Evolutionary conservation across 257 asterid species (phyloP), one percentile per base, ranked within the genome.

Genomic region (Nicotiana obtusifolia): DNA sequence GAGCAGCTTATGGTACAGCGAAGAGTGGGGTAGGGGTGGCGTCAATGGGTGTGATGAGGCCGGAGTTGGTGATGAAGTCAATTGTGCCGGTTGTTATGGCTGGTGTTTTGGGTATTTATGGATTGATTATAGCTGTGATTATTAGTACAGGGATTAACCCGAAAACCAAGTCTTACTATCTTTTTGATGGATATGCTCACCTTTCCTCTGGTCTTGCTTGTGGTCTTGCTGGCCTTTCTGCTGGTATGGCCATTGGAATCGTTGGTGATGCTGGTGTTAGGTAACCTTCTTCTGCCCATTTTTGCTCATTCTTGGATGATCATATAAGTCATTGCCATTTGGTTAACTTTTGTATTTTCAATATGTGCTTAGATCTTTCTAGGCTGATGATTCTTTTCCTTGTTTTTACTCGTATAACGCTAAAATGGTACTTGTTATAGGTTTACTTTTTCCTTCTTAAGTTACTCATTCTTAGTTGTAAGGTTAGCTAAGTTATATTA

Each of bases 51-150:
- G 87, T 84, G 66, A 84, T 84, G 87, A 81, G 87, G 64, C 87
- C 87, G n/a, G 87, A 84, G 87, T 78, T 84, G 47, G 87, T 84
- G 79, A 84, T 84, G 87, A 84, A 84, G 60, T 84, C 87, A 30
- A 84, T 84, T 41, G 87, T 84, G 49, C 87, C 87, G 7, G 87
- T 84, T 76, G 87, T 84, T 54, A 84, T 84, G 87, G 87, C 87
- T 81, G 87, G 87, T 49, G 87, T 84, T 60, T 76, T 84, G 65
- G 87, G 87, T 77, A 84, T 84, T 35, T 84, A 83, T 47, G 83
- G 86, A 11, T 53, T 83, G 79, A 83, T 83, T 76, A 83, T 83
- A 64, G 86, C 83, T 78, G 86, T 83, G 35, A 83, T 83, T 30
- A 83, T 83, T n/a, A 83, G 86, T 78, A 83, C 86, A 3, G 83